phyloP scores from a whole-genome alignment of 1,139 yeast genomes.

The Zygosaccharomyces pseudobailii region DNA sequence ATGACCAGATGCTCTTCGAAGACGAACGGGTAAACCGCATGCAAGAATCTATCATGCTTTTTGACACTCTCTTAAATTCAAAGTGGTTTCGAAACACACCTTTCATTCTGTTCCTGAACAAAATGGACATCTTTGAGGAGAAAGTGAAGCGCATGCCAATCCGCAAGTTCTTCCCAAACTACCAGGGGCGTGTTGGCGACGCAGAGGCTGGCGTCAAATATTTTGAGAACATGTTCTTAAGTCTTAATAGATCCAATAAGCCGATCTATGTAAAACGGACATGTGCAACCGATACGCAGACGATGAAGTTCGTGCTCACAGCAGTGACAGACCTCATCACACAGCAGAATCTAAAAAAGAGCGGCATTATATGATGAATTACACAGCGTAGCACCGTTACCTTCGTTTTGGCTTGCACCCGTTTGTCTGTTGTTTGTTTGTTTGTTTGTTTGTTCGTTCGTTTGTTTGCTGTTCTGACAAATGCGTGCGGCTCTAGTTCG shows the following conservation, averaged over 20 bases:
- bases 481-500: background rate
- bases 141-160: conserved; percentile 66
- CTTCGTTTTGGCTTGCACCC: no score
- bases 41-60: conserved; percentile 83
- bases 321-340: conserved; percentile 92
- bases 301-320: conserved; percentile 83
- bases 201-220: conserved; percentile 61
- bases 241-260: conserved; percentile 55
- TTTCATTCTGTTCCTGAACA: conserved; percentile 81
- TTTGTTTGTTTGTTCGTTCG: background rate
- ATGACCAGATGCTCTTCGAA: conserved; percentile 87
- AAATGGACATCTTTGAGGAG: conserved; percentile 72
- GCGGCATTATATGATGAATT: conserved; percentile 60
- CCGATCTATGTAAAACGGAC: conserved; percentile 89
- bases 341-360: conserved; percentile 73
- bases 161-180: conserved; percentile 67
- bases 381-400: no score
- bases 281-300: conserved; percentile 88
- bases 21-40: conserved; percentile 85
- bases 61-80: conserved; percentile 81
- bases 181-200: conserved; percentile 55
- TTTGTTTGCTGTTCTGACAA: background rate
- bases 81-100: conserved; percentile 84
- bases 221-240: conserved; percentile 60
- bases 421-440: no score